These are phyloP conservation scores for Rhynchosporium agropyri DNA, from an alignment of 2,329 filamentous ascomycete genomes.

Conservation along the genomic window DNA sequence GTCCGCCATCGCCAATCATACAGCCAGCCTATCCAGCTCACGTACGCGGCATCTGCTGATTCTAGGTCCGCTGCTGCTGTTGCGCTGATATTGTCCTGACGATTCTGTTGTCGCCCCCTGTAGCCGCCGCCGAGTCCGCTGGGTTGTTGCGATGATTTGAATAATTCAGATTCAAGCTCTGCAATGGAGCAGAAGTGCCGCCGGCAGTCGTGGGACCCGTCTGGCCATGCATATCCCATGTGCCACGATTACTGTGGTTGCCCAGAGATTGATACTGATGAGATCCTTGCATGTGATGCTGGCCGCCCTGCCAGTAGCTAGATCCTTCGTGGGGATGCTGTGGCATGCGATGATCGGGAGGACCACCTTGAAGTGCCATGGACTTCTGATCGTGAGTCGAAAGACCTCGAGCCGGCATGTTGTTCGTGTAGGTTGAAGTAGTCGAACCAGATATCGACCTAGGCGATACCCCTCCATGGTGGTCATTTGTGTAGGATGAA, in stretches of 20 bases:
- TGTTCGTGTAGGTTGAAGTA: slow-evolving; percentile 36
- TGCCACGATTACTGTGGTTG: slow-evolving; percentile 32
- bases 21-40: slow-evolving; percentile 24
- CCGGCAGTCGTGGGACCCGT: slow-evolving; percentile 37
- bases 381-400: slow-evolving; percentile 39
- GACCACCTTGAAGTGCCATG: slow-evolving; percentile 34
- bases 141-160: slow-evolving; percentile 28
- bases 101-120: slow-evolving; percentile 34
- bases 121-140: slow-evolving; percentile 32
- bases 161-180: slow-evolving; percentile 30
- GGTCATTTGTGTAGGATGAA: slow-evolving; percentile 36
- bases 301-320: slow-evolving; percentile 36
- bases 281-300: slow-evolving; percentile 38
- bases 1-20: slow-evolving; percentile 31
- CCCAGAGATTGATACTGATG: slow-evolving; percentile 35
- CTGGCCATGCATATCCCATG: slow-evolving; percentile 44
- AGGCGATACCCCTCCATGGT: slow-evolving; percentile 41
- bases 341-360: slow-evolving; percentile 39
- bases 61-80: slow-evolving; percentile 26
- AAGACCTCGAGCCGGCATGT: slow-evolving; percentile 35
- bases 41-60: slow-evolving; percentile 41
- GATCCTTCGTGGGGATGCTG: slow-evolving; percentile 36
- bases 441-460: slow-evolving; percentile 40
- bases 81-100: slow-evolving; percentile 33
- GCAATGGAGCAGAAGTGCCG: slow-evolving; percentile 32